phyloP scores from a whole-genome alignment of 768 basidiomycete genomes.

The Leccinum longicurvipes region DNA sequence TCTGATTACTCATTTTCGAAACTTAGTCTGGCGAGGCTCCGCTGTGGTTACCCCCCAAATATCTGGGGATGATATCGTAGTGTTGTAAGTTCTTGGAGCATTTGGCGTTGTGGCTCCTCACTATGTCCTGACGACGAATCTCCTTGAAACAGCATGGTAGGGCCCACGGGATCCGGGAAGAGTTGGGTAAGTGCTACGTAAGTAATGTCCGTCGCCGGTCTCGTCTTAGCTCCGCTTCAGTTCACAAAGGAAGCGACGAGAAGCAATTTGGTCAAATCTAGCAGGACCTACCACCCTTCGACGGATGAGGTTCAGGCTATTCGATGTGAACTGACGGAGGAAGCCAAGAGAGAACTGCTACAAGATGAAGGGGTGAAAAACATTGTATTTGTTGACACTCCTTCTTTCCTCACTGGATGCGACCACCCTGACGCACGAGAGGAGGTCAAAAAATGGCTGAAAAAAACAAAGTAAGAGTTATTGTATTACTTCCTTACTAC shows the following conservation, averaged over 20 bases:
- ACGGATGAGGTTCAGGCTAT: slow-evolving; percentile 13
- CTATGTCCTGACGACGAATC: neutral
- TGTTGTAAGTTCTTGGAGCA: slow-evolving; percentile 15
- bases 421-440: slow-evolving; percentile 1
- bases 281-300: neutral
- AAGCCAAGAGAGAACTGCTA: neutral
- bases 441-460: slow-evolving; percentile 6
- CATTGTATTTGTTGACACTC: slow-evolving; percentile 21
- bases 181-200: slow-evolving; percentile 17
- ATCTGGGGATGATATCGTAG: slow-evolving; percentile 16
- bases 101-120: neutral
- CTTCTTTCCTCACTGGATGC: slow-evolving; percentile 18
- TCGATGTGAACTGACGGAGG: slow-evolving; percentile 12
- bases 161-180: slow-evolving; percentile 19
- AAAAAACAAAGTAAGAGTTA: neutral
- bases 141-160: slow-evolving; percentile 11
- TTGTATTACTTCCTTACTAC: neutral
- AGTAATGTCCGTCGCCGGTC: neutral
- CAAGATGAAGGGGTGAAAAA: slow-evolving; percentile 1
- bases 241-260: slow-evolving; percentile 13
- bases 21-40: slow-evolving; percentile 4
- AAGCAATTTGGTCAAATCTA: neutral
- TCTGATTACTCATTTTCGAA: neutral
- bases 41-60: neutral
- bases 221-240: slow-evolving; percentile 1